Conservation (phyloP, 176 grass and related monocot genomes). For the Oryza meridionalis region DNA sequence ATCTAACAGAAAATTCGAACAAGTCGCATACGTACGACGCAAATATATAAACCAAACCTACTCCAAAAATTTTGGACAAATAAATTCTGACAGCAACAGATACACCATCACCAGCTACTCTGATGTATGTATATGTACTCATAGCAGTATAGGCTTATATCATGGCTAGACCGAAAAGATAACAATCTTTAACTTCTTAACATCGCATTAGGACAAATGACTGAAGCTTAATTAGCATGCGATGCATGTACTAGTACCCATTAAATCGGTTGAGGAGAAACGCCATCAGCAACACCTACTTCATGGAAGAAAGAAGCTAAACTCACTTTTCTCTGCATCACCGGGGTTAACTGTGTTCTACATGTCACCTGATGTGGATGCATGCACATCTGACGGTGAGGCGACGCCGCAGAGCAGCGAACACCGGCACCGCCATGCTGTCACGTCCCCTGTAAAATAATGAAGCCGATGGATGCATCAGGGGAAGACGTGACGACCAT, state of each 20-base stretch:
- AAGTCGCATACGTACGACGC: slow-evolving; percentile 5
- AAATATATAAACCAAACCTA: slow-evolving; percentile 37
- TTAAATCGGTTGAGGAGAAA: slow-evolving; percentile 37
- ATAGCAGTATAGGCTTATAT: slow-evolving; percentile 31
- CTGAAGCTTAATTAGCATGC: slow-evolving; percentile 14
- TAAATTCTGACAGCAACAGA: slow-evolving; percentile 42
- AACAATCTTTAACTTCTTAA: slow-evolving; percentile 32
- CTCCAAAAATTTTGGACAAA: slow-evolving; percentile 24
- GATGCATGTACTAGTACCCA: not conserved
- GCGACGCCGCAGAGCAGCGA: slow-evolving; percentile 17
- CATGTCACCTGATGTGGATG: slow-evolving; percentile 46
- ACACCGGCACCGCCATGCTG: slow-evolving; percentile 57
- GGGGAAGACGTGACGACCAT: slow-evolving; percentile 52
- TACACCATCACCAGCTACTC: slow-evolving; percentile 26
- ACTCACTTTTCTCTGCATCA: not conserved
- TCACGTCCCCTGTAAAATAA: slow-evolving; percentile 68
- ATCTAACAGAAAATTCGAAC: slow-evolving; percentile 30
- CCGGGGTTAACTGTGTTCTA: slow-evolving; percentile 17
- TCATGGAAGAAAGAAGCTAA: not conserved
- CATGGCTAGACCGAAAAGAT: slow-evolving; percentile 39
- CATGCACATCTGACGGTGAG: slow-evolving; percentile 36
- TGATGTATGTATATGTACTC: not conserved
- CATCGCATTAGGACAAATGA: not conserved
- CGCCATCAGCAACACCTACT: slow-evolving; percentile 48
- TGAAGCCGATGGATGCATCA: slow-evolving; percentile 16